A percentile compares a stretch with the other conserved stretches of the same genome.
Evolutionary conservation across 805 yeast species (phyloP).

Genomic region (Candida xiaguanensis): DNA sequence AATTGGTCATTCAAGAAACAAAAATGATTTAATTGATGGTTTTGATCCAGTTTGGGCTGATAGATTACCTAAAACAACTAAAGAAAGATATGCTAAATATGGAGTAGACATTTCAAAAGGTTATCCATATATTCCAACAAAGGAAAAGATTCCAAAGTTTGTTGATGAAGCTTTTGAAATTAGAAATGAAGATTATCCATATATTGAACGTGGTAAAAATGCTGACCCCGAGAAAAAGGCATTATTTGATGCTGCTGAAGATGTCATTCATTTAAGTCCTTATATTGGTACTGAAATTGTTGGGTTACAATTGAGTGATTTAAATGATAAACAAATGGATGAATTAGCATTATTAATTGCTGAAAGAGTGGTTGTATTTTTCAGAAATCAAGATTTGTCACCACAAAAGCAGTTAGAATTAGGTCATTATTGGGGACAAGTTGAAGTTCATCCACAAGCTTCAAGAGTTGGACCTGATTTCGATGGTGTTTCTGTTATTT

Average conservation of each 20-base stretch:
- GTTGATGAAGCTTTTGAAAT: slow-evolving; percentile 26
- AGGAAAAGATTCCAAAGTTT: slow-evolving; percentile 22
- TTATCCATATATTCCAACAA: slow-evolving; percentile 22
- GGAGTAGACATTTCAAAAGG: slow-evolving; percentile 25
- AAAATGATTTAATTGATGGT: slow-evolving; percentile 6
- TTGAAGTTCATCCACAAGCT: slow-evolving; percentile 28
- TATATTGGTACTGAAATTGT: slow-evolving; percentile 28
- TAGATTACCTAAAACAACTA: slow-evolving; percentile 19
- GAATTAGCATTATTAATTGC: slow-evolving; percentile 27
- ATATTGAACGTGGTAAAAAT: slow-evolving; percentile 23
- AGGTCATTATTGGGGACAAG: slow-evolving; percentile 27
- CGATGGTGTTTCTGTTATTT: slow-evolving; percentile 37
- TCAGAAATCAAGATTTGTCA: slow-evolving; percentile 28
- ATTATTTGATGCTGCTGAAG: slow-evolving; percentile 25
- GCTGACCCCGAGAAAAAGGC: slow-evolving; percentile 33
- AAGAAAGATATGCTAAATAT: slow-evolving; percentile 20
- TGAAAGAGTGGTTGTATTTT: slow-evolving; percentile 28
- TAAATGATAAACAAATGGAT: slow-evolving; percentile 24
- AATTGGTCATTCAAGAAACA: slow-evolving; percentile 11
- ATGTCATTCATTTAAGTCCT: slow-evolving; percentile 23
- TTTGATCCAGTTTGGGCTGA: slow-evolving; percentile 14
- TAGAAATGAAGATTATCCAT: slow-evolving; percentile 20
- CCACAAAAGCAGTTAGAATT: slow-evolving; percentile 28
- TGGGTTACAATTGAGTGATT: slow-evolving; percentile 26
- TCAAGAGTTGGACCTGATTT: slow-evolving; percentile 15